phyloP scores from a whole-genome alignment of 352 stramenopile genomes.

The Pythium phragmiticola region DNA sequence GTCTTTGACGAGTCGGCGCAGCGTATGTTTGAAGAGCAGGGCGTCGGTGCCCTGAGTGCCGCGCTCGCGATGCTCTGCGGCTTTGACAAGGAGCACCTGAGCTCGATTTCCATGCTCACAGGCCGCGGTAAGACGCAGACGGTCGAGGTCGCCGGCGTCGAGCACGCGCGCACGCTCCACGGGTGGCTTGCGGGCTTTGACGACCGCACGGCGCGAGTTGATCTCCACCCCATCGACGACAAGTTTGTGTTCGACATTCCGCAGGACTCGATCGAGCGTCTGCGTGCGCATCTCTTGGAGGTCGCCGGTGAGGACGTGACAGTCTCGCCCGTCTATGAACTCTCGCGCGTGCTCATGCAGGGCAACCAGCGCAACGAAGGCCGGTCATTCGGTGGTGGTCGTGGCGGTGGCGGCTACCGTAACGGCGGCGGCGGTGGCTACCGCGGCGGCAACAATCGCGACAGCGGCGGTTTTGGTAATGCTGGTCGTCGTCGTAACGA shows the following conservation, averaged over 20 bases:
- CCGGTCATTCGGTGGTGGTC: conserved; percentile 22
- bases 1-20: conserved; percentile 63
- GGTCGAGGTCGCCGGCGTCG: conserved; percentile 52
- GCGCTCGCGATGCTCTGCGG: conserved; percentile 73
- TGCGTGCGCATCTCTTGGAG: conserved; percentile 45
- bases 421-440: conserved; percentile 10
- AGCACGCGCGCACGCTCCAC: conserved; percentile 50
- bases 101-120: conserved; percentile 74
- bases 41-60: conserved; percentile 52
- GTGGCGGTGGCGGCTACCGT: conserved; percentile 2
- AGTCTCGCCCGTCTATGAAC: conserved; percentile 48
- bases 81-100: conserved; percentile 70
- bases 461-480: background rate
- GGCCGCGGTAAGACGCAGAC: conserved; percentile 65
- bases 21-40: conserved; percentile 56
- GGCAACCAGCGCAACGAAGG: conserved; percentile 24
- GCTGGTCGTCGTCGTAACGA: conserved; percentile 5
- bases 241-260: conserved; percentile 75
- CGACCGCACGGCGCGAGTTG: conserved; percentile 34
- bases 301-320: conserved; percentile 30
- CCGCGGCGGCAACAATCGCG: conserved; percentile 8
- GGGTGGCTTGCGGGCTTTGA: conserved; percentile 42
- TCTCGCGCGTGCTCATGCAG: conserved; percentile 50
- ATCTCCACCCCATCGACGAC: conserved; percentile 59
- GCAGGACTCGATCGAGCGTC: conserved; percentile 41